These are phyloP conservation scores for Auriscalpium microsporum DNA, from an alignment of 768 basidiomycete species.

Conservation along the genomic window DNA sequence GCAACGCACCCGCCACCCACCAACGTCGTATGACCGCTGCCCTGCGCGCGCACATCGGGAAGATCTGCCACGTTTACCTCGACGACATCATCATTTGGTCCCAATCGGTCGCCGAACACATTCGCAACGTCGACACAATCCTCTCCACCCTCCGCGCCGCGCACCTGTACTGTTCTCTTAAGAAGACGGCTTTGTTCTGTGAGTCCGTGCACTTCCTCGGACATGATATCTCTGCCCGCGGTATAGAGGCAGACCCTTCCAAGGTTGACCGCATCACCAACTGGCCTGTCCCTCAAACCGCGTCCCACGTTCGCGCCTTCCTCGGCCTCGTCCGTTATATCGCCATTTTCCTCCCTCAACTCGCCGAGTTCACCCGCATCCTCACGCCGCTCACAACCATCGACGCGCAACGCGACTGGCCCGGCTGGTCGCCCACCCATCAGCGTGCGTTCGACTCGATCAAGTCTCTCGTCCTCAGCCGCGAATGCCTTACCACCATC, in stretches of 20 bases:
- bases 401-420: slow-evolving; percentile 14
- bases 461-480: slow-evolving; percentile 20
- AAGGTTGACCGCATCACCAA: slow-evolving; percentile 22
- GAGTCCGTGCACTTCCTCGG: slow-evolving; percentile 25
- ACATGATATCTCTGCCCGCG: slow-evolving; percentile 21
- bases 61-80: no score
- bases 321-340: slow-evolving; percentile 25
- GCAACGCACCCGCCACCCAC: no score
- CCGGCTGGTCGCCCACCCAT: slow-evolving; percentile 20
- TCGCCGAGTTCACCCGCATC: slow-evolving; percentile 23
- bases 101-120: no score
- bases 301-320: slow-evolving; percentile 1
- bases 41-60: no score
- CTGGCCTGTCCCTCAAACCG: slow-evolving; percentile 20
- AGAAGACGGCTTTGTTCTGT: slow-evolving; percentile 14
- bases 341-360: slow-evolving; percentile 19
- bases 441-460: slow-evolving; percentile 29
- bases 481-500: slow-evolving; percentile 23
- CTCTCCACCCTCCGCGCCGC: no score
- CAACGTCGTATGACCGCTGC: no score
- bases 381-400: slow-evolving; percentile 20
- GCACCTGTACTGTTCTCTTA: no score
- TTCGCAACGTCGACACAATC: no score
- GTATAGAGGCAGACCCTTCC: slow-evolving; percentile 17
- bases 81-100: no score